These are phyloP conservation scores for Hypoxylon sp. DNA, from an alignment of 2,329 filamentous ascomycete species.

Conservation along the genomic window DNA sequence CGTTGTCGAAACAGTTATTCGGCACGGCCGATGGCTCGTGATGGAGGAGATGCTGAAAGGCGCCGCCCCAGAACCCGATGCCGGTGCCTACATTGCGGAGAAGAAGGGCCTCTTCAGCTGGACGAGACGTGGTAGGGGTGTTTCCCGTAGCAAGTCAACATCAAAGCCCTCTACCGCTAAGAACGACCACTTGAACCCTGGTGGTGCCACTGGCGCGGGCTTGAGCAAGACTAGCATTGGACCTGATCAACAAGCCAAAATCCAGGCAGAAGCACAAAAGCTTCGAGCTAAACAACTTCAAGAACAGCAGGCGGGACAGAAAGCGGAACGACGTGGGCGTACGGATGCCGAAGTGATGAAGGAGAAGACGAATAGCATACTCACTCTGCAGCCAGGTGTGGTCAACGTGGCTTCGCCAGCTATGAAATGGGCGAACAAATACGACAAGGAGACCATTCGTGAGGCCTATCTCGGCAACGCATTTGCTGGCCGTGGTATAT, in stretches of 20 bases:
- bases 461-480: constrained; percentile 85
- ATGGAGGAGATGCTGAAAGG: constrained; percentile 98
- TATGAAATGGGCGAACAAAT: constrained; percentile 96
- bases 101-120: constrained; percentile 96
- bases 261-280: constrained; percentile 89
- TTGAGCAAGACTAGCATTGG: constrained; percentile 86
- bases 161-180: constrained; percentile 70
- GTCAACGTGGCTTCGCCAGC: constrained; percentile 90
- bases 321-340: constrained; percentile 63
- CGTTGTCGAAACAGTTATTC: constrained; percentile 87
- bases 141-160: constrained; percentile 77
- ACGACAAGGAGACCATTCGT: constrained; percentile 89
- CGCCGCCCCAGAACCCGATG: constrained; percentile 84
- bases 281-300: constrained; percentile 78
- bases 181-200: constrained; percentile 57
- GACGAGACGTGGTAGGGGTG: constrained; percentile 74
- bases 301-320: constrained; percentile 58
- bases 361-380: constrained; percentile 87
- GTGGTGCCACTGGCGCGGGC: constrained; percentile 53
- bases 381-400: constrained; percentile 88
- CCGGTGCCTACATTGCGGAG: constrained; percentile 90
- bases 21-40: constrained; percentile 87
- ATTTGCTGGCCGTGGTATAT: constrained; percentile 76
- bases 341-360: constrained; percentile 68
- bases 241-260: constrained; percentile 90